phyloP scores from a whole-genome alignment of 495 filamentous ascomycete genomes.

The Lophium mytilinum region DNA sequence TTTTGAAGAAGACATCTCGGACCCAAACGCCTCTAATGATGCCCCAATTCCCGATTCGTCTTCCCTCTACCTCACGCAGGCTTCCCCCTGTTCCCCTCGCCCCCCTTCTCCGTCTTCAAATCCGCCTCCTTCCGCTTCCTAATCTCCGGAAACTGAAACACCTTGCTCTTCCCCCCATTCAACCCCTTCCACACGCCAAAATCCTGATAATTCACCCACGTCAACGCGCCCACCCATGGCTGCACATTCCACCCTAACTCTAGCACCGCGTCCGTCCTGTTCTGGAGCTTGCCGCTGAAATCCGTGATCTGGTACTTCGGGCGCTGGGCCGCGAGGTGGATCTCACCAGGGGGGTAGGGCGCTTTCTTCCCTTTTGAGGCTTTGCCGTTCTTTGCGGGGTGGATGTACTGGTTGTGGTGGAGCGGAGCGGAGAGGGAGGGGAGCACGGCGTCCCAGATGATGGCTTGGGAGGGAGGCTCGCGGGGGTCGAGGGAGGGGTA shows the following conservation, averaged over 20 bases:
- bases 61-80: constrained; percentile 9
- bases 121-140: constrained; percentile 44
- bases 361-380: constrained; percentile 22
- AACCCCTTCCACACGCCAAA: constrained; percentile 56
- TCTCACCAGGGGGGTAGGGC: constrained; percentile 44
- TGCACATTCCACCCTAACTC: constrained; percentile 90
- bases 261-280: constrained; percentile 63
- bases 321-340: constrained; percentile 68
- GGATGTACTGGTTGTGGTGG: constrained; percentile 42
- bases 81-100: constrained; percentile 33
- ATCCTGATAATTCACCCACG: constrained; percentile 60
- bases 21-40: no score
- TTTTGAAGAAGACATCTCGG: no score
- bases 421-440: constrained; percentile 51
- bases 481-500: constrained; percentile 57
- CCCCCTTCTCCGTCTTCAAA: constrained; percentile 32
- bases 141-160: constrained; percentile 66
- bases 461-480: constrained; percentile 52
- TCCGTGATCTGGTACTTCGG: constrained; percentile 94
- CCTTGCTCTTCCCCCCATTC: constrained; percentile 52
- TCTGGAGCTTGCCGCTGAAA: constrained; percentile 64
- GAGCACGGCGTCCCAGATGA: constrained; percentile 96
- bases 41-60: no score
- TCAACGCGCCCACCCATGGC: constrained; percentile 86
- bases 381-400: constrained; percentile 28